These are phyloP conservation scores for Annulohypoxylon bovei DNA, from an alignment of 495 filamentous ascomycete genomes.

Conservation along the genomic window DNA sequence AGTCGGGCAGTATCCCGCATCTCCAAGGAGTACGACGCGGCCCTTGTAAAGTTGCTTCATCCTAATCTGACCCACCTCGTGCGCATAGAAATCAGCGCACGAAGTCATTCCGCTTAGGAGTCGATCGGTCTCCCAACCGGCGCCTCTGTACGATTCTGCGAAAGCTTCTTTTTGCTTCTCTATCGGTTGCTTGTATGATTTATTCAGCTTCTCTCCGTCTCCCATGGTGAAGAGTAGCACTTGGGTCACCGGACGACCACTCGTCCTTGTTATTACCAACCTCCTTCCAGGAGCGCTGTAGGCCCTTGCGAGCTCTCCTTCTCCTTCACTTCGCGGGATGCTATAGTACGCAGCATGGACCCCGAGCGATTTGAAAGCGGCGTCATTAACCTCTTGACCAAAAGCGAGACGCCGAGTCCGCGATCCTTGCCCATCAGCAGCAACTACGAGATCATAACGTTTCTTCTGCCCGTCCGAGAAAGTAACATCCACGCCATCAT, in stretches of 20 bases:
- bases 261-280: conserved; percentile 12
- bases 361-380: conserved; percentile 14
- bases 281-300: conserved; percentile 22
- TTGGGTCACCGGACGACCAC: conserved; percentile 9
- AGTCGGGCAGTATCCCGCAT: conserved; percentile 61
- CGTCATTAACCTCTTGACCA: conserved; percentile 33
- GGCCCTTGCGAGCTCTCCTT: conserved; percentile 4
- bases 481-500: conserved; percentile 20
- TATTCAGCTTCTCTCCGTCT: conserved; percentile 3
- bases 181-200: conserved; percentile 9
- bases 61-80: conserved; percentile 56
- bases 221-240: conserved; percentile 28
- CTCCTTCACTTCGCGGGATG: conserved; percentile 25
- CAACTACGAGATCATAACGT: conserved; percentile 59
- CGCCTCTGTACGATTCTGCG: conserved; percentile 12
- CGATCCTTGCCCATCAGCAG: conserved; percentile 59
- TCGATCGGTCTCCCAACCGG: conserved; percentile 28
- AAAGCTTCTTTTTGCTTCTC: conserved; percentile 35
- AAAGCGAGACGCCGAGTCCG: conserved; percentile 52
- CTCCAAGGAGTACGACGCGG: conserved; percentile 60
- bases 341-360: conserved; percentile 32
- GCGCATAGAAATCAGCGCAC: conserved; percentile 35
- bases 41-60: conserved; percentile 47
- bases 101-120: conserved; percentile 28
- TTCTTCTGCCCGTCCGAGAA: conserved; percentile 48